Evolutionary conservation across 108 stramenopile species (phyloP), one percentile per base, ranked within the genome.

Genomic region (Halocafeteria seosinensis): DNA sequence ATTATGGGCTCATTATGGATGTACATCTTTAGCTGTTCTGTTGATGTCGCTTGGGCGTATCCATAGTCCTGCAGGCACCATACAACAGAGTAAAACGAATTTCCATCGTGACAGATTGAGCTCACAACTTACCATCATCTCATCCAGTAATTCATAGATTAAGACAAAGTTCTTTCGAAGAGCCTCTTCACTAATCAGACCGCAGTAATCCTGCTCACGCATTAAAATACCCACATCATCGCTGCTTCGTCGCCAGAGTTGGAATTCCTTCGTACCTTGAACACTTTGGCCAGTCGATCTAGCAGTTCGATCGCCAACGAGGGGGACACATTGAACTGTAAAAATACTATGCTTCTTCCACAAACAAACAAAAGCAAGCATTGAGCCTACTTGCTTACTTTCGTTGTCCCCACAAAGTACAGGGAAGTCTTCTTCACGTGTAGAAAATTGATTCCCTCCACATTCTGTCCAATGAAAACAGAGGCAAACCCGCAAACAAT

Each of bases 191-290:
- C 87, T 88, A 6, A 99, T 77, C 2, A 91, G 87, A 23, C 97
- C 97, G 68, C 97, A 99, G 72, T 99, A 99, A 71, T 99, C 97
- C n/a, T n/a, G n/a, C n/a, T n/a, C n/a, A n/a, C n/a, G n/a, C n/a
- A n/a, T n/a, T n/a, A n/a, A n/a, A n/a, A n/a, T n/a, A n/a, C n/a
- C n/a, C n/a, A n/a, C n/a, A n/a, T n/a, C n/a, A n/a, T n/a, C n/a
- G n/a, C n/a, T n/a, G n/a, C n/a, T n/a, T n/a, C n/a, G n/a, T n/a
- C n/a, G n/a, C n/a, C n/a, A n/a, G n/a, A n/a, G n/a, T n/a, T n/a
- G n/a, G n/a, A n/a, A n/a, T n/a, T n/a, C n/a, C n/a, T n/a, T n/a
- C n/a, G n/a, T n/a, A n/a, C n/a, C 76, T 99, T 99, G 80, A 96
- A 95, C 30, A 96, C 90, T 69, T 92, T 88, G 28, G 92, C 92